These are phyloP conservation scores for Chrysanthemum lavandulifolium DNA, from an alignment of 129 eudicot species.

Conservation along the genomic window DNA sequence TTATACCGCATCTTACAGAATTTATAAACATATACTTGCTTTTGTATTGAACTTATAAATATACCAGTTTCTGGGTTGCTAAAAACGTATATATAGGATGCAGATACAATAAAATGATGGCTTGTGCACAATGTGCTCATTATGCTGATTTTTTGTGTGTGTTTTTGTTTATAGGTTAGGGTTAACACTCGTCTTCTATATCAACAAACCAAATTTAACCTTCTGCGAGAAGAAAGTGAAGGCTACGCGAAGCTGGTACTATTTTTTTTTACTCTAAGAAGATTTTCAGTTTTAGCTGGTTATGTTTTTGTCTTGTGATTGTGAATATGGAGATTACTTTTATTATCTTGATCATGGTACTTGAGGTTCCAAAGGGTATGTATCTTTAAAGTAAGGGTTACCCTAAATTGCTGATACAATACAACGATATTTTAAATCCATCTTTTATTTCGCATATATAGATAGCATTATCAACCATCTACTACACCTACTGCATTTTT, in stretches of 20 bases:
- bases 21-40: constrained; percentile 11
- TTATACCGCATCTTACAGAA: constrained; percentile 5
- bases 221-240: constrained; percentile 98
- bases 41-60: constrained; percentile 14
- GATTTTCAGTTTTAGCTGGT: neutral
- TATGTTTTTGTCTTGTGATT: constrained; percentile 13
- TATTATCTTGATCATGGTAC: constrained; percentile 12
- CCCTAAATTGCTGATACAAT: neutral
- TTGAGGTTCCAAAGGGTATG: constrained; percentile 12
- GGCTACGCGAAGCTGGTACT: constrained; percentile 99
- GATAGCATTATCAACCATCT: neutral
- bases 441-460: neutral
- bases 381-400: neutral
- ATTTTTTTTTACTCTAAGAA: neutral
- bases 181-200: constrained; percentile 98
- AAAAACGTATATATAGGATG: constrained; percentile 4
- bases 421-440: neutral
- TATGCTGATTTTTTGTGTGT: constrained; percentile 12
- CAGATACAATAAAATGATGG: neutral
- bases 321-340: neutral
- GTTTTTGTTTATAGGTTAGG: constrained; percentile 70
- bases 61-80: constrained; percentile 7
- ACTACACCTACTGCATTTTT: neutral
- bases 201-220: constrained; percentile 97
- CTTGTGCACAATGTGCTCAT: constrained; percentile 11